Base-by-base conservation (phyloP, 768 basidiomycete genomes). In the Xanthoconium purpureum region DNA sequence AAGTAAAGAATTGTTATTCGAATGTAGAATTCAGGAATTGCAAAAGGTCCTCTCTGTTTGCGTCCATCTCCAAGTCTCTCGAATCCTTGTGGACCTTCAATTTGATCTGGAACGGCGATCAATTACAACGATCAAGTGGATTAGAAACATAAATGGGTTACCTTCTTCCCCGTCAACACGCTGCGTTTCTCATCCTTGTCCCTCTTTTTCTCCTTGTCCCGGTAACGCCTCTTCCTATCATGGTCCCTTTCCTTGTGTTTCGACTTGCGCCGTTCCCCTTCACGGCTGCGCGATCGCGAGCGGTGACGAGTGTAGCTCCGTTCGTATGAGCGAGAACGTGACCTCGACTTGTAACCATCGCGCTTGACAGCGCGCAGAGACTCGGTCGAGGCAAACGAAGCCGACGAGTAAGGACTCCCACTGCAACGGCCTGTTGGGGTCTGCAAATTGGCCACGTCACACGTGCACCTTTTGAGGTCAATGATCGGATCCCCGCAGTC, bases 141-240 rank as follows among this genome's bases (percentile, higher is more conserved):
- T n/a, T 0, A 13, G 6, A 15, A 5, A 14, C 2, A 10, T n/a
- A 14, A 12, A 33, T 3, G 17, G 8, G 54, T 50, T 28, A 80
- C 83, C 80, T 83, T 85, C 63, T 84, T 84, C 1, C 84, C 84
- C 4, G 84, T 86, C 57, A 85, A 60, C 30, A 83, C 72, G 60
- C 84, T 85, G 20, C 83, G 73, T 44, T 77, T 71, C 54, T 82
- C 82, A 15, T 79, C 78, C 55, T 73, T 72, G 38, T 74, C 74
- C 47, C 69, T 76, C 30, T 73, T 71, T 55, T 57, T 72, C 29
- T 68, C 66, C 36, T 68, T 73, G 8, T 71, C 67, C 50, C 66
- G 72, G 60, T 73, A 72, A 17, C 75, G 74, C 59, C 66, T 76
- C 58, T 71, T 77, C 63, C 66, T 74, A 32, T 73, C 72, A 55